phyloP scores from a whole-genome alignment of 345 rosid genomes.

The Eucalyptus marginata region DNA sequence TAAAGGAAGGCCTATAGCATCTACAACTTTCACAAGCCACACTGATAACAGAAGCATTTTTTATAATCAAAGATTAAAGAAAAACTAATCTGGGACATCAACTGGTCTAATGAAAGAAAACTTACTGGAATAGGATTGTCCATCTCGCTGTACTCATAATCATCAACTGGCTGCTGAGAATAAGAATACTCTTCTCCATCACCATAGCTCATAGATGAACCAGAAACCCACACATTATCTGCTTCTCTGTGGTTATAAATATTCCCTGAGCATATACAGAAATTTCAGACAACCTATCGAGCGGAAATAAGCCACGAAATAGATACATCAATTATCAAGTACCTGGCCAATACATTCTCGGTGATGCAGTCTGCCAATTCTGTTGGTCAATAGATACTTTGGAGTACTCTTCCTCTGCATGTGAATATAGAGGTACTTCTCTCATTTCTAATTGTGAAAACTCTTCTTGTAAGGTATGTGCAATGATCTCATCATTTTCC shows the following conservation, averaged over 20 bases:
- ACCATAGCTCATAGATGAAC: slow-evolving; percentile 58
- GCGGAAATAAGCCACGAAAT: not conserved
- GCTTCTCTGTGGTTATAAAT: slow-evolving; percentile 38
- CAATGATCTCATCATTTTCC: slow-evolving; percentile 85
- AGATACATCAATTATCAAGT: not conserved
- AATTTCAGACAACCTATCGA: not conserved
- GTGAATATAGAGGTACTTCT: slow-evolving; percentile 29
- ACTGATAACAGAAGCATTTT: not conserved
- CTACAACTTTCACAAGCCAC: not conserved
- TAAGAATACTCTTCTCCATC: slow-evolving; percentile 42
- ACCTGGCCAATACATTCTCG: slow-evolving; percentile 42
- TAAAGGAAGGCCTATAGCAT: not conserved
- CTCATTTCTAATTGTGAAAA: slow-evolving; percentile 61
- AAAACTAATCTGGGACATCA: not conserved
- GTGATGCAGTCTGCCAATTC: slow-evolving; percentile 33
- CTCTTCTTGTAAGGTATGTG: slow-evolving; percentile 76
- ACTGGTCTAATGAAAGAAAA: not conserved
- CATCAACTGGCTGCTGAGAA: slow-evolving; percentile 55
- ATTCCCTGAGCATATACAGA: slow-evolving; percentile 23
- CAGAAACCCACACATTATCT: slow-evolving; percentile 29
- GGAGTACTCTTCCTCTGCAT: slow-evolving; percentile 14
- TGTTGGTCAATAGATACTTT: slow-evolving; percentile 16
- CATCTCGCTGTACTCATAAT: slow-evolving; percentile 53
- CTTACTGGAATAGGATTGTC: slow-evolving; percentile 73
- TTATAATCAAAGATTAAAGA: not conserved